These are phyloP conservation scores for Entomortierella parvispora DNA, from an alignment of 192 early-diverging fungal species.

Conservation along the genomic window DNA sequence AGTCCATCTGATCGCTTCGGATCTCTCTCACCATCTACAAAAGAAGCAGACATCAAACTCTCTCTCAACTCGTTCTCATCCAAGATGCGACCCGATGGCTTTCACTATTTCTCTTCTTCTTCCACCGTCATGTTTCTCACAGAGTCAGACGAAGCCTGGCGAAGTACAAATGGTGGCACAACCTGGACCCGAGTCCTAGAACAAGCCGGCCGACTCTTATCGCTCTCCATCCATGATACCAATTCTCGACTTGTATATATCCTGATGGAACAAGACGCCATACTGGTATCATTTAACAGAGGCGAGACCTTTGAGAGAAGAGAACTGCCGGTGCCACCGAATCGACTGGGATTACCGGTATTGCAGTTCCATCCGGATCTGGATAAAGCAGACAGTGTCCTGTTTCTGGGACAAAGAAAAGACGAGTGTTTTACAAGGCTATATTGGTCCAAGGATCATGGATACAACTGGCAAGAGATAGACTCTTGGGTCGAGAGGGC, in stretches of 20 bases:
- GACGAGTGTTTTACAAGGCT: slow-evolving; percentile 72
- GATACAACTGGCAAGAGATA: slow-evolving; percentile 72
- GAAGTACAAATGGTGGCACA: slow-evolving; percentile 73
- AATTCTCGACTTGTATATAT: slow-evolving; percentile 69
- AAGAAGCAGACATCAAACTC: no score
- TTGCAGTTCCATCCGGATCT: slow-evolving; percentile 83
- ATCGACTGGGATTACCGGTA: slow-evolving; percentile 70
- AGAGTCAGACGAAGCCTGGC: slow-evolving; percentile 65
- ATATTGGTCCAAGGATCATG: slow-evolving; percentile 75
- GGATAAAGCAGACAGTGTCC: slow-evolving; percentile 78
- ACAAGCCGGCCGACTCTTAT: slow-evolving; percentile 55
- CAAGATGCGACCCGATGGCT: neutral
- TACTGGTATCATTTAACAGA: slow-evolving; percentile 64
- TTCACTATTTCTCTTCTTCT: slow-evolving; percentile 70
- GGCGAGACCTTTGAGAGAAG: slow-evolving; percentile 57
- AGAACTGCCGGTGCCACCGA: slow-evolving; percentile 66
- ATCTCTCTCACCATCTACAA: no score
- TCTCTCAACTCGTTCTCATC: slow-evolving; percentile 13
- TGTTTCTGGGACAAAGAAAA: slow-evolving; percentile 73
- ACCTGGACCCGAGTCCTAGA: slow-evolving; percentile 69
- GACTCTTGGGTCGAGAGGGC: slow-evolving; percentile 85
- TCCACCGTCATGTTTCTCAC: slow-evolving; percentile 66
- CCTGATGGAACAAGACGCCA: slow-evolving; percentile 56
- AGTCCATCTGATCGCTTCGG: no score
- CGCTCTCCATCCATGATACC: slow-evolving; percentile 73